Percentiles rank a stretch among this genome's conserved stretches.
These are phyloP conservation scores for Steccherinum ochraceum DNA, from an alignment of 768 basidiomycete species.

Conservation along the genomic window DNA sequence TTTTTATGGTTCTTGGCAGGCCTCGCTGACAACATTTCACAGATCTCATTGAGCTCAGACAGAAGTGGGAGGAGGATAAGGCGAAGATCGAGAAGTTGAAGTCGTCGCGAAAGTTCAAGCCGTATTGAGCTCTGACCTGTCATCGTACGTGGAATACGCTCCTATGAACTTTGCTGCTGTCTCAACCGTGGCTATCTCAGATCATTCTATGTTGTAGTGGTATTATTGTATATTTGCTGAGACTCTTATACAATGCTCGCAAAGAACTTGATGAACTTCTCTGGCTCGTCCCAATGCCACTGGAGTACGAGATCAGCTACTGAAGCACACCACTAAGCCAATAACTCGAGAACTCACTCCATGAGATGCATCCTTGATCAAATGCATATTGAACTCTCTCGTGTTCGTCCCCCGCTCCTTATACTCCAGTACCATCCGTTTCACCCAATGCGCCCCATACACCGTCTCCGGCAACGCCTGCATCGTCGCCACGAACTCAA, in stretches of 20 bases:
- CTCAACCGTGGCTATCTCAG: too few relatives aligned
- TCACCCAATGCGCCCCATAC: background rate
- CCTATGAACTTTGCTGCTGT: too few relatives aligned
- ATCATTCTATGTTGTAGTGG: too few relatives aligned
- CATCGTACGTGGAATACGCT: background rate
- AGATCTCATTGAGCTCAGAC: slow-evolving; percentile 59
- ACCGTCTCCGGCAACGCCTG: background rate
- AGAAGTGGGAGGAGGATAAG: slow-evolving; percentile 86
- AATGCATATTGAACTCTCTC: background rate
- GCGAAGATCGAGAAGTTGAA: slow-evolving; percentile 76
- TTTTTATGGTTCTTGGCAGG: background rate
- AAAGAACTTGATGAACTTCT: background rate
- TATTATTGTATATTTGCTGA: background rate
- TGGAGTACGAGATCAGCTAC: background rate
- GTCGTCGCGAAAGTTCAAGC: slow-evolving; percentile 76
- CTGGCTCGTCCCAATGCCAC: background rate
- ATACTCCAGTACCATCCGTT: background rate
- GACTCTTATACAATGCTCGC: background rate
- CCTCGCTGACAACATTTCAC: slow-evolving; percentile 8
- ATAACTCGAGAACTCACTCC: background rate
- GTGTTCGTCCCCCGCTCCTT: background rate
- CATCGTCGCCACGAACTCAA: background rate
- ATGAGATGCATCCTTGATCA: background rate
- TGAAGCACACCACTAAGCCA: background rate
- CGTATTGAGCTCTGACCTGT: slow-evolving; percentile 52